Evolutionary conservation across 2,329 filamentous ascomycete species (phyloP).

Genomic region (Alternaria sp.): DNA sequence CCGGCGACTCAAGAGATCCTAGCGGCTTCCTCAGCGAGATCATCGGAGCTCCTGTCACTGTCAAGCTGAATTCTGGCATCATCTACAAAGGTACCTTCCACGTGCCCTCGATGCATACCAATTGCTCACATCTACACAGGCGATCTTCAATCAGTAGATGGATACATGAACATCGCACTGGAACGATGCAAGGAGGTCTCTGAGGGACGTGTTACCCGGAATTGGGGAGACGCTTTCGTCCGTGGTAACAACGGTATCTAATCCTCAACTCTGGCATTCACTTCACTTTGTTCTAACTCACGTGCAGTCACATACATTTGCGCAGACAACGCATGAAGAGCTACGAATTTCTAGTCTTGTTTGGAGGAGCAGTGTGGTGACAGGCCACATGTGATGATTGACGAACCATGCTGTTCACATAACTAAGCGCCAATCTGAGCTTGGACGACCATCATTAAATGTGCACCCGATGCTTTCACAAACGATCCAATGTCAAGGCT

Average conservation of each 20-base stretch:
- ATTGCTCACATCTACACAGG: constrained; percentile 62
- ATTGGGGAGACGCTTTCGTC: constrained; percentile 94
- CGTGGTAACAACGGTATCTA: constrained; percentile 87
- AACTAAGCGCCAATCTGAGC: constrained; percentile 4
- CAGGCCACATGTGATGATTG: not conserved
- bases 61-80: constrained; percentile 98
- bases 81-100: constrained; percentile 83
- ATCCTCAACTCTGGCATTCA: not conserved
- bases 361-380: not conserved
- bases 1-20: constrained; percentile 83
- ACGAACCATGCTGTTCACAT: constrained; percentile 4
- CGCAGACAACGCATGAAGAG: constrained; percentile 39
- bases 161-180: constrained; percentile 99
- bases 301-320: constrained; percentile 44
- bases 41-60: constrained; percentile 90
- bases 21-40: constrained; percentile 94
- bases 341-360: not conserved
- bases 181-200: constrained; percentile 95
- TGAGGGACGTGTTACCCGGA: constrained; percentile 80
- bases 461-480: not conserved
- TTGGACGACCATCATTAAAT: constrained; percentile 2
- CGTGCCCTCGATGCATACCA: constrained; percentile 4
- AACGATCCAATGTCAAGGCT: not conserved
- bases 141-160: constrained; percentile 94
- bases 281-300: constrained; percentile 19